Conservation (phyloP, 140 eudicot species). For the Erigeron philadelphicus region DNA sequence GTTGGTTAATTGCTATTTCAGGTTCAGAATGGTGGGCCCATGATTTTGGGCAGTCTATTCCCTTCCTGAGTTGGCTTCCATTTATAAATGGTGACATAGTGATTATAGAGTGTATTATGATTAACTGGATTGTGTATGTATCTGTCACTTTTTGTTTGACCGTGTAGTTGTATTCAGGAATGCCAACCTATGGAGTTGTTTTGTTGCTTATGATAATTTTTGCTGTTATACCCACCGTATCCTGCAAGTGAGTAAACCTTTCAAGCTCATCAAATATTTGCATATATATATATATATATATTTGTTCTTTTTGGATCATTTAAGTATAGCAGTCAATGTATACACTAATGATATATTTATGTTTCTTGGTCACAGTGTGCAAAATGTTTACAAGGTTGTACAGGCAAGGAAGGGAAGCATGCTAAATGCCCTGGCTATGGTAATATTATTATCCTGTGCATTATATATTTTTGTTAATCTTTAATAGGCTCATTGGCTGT, state of each 20-base stretch:
- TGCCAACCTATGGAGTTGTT: slow-evolving; percentile 30
- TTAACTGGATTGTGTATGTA: not conserved
- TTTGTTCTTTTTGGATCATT: too few species aligned
- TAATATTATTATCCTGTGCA: slow-evolving; percentile 13
- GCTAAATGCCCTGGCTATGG: slow-evolving; percentile 38
- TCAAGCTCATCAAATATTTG: not conserved
- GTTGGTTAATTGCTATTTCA: slow-evolving; percentile 27
- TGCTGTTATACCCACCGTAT: slow-evolving; percentile 69
- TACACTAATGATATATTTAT: not conserved
- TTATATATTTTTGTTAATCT: slow-evolving; percentile 7
- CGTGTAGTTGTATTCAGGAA: slow-evolving; percentile 14
- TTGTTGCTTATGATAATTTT: slow-evolving; percentile 47
- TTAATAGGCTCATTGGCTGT: slow-evolving; percentile 5
- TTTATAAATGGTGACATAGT: slow-evolving; percentile 46
- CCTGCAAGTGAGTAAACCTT: slow-evolving; percentile 49
- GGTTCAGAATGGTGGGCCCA: slow-evolving; percentile 90
- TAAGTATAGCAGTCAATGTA: too few species aligned
- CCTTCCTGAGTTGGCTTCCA: slow-evolving; percentile 71
- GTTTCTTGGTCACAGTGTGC: slow-evolving; percentile 36
- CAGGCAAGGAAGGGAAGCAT: slow-evolving; percentile 47
- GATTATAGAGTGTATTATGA: not conserved
- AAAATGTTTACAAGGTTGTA: slow-evolving; percentile 58
- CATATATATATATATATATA: not conserved
- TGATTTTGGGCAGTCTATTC: slow-evolving; percentile 53
- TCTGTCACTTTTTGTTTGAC: too few species aligned